phyloP scores from a whole-genome alignment of 371 early-diverging fungal genomes.

The Fennellomyces sp. region DNA sequence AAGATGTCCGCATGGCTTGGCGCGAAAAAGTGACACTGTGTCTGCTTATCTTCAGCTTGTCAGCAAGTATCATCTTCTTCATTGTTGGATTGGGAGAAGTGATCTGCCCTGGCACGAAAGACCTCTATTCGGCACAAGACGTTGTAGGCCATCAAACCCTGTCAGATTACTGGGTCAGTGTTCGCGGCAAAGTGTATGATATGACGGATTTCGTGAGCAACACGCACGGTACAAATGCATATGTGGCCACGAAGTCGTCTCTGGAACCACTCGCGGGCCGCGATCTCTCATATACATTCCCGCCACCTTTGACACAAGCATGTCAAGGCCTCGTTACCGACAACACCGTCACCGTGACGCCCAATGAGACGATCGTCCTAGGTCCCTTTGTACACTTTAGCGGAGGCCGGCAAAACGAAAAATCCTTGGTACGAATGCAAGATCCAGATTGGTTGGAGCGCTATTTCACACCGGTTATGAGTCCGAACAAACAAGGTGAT shows the following conservation, averaged over 20 bases:
- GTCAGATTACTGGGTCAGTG: conserved; percentile 55
- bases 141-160: conserved; percentile 51
- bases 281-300: conserved; percentile 62
- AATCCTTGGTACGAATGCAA: conserved; percentile 25
- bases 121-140: conserved; percentile 46
- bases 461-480: conserved; percentile 36
- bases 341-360: conserved; percentile 30
- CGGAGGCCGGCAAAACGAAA: conserved; percentile 24
- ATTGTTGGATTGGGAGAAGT: conserved; percentile 59
- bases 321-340: conserved; percentile 55
- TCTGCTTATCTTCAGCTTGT: conserved; percentile 65
- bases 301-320: conserved; percentile 53
- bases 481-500: conserved; percentile 25
- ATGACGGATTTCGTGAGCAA: conserved; percentile 66
- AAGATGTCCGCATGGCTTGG: conserved; percentile 94
- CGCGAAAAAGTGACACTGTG: conserved; percentile 88
- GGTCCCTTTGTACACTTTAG: conserved; percentile 36
- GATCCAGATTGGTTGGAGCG: conserved; percentile 42
- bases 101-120: conserved; percentile 59
- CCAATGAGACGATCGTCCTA: conserved; percentile 44
- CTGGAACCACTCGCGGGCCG: conserved; percentile 58
- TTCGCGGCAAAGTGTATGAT: conserved; percentile 83
- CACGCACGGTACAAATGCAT: conserved; percentile 54
- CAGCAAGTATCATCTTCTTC: conserved; percentile 55
- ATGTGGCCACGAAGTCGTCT: conserved; percentile 46